Percentiles rank a stretch among this genome's conserved stretches.
phyloP scores from a whole-genome alignment of 2,329 filamentous ascomycete species.

The Purpureocillium takamizusanense region DNA sequence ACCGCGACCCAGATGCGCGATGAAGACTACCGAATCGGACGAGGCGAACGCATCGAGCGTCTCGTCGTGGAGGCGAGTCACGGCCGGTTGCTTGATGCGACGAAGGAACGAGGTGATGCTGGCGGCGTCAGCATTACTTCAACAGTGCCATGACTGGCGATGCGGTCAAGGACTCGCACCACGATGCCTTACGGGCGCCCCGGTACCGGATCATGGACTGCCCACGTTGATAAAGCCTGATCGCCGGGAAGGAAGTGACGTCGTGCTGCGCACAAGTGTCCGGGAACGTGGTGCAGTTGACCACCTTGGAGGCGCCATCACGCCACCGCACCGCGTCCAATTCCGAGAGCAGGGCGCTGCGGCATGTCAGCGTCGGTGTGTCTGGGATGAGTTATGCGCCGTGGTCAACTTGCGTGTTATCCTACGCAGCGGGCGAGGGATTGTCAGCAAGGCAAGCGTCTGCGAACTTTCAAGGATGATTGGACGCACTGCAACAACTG shows the following conservation, averaged over 20 bases:
- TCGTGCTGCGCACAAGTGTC: conserved; percentile 30
- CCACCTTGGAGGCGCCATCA: conserved; percentile 16
- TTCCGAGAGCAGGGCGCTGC: conserved; percentile 9
- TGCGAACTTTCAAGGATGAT: too few species aligned
- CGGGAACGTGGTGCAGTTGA: conserved; percentile 29
- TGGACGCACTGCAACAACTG: conserved; percentile 9
- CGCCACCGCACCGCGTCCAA: conserved; percentile 7
- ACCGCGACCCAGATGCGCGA: conserved; percentile 24
- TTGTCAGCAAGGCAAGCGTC: background rate
- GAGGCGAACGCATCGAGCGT: conserved; percentile 20
- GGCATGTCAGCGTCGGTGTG: conserved; percentile 7
- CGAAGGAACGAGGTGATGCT: conserved; percentile 23
- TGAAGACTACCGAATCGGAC: conserved; percentile 30
- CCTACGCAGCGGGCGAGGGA: conserved; percentile 2
- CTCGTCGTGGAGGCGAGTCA: conserved; percentile 7
- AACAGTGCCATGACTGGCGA: too few species aligned
- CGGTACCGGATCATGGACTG: conserved; percentile 28
- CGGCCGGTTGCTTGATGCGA: conserved; percentile 14
- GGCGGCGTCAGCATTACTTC: background rate
- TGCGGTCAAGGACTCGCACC: conserved; percentile 20
- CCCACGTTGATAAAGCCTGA: conserved; percentile 30
- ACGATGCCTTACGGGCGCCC: conserved; percentile 27
- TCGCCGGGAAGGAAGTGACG: conserved; percentile 35
- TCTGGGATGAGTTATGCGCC: background rate
- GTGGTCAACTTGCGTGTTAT: conserved; percentile 5